phyloP scores from a whole-genome alignment of 2,329 filamentous ascomycete species.

The Fusarium chlamydosporum region DNA sequence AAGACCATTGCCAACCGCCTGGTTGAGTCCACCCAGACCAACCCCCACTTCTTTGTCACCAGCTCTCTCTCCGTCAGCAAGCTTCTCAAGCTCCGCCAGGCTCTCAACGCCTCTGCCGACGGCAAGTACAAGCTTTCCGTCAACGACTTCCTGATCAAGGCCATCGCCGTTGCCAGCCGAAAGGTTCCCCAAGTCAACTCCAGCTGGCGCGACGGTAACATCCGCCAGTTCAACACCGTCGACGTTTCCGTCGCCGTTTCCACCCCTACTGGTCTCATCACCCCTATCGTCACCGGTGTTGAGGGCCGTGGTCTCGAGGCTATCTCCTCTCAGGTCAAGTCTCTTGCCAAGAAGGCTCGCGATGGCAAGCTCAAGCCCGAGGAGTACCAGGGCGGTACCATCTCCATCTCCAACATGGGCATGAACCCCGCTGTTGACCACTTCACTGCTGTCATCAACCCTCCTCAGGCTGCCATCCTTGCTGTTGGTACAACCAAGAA shows the following conservation, averaged over 20 bases:
- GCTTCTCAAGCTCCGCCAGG: conserved; percentile 94
- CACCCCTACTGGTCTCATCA: conserved; percentile 94
- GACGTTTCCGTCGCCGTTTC: conserved; percentile 97
- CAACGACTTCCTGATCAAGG: conserved; percentile 99
- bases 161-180: conserved; percentile 86
- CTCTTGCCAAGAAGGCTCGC: conserved; percentile 94
- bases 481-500: conserved; percentile 96
- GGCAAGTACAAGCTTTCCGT: conserved; percentile 99
- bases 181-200: conserved; percentile 98
- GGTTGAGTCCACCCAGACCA: conserved; percentile 87
- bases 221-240: conserved; percentile 92
- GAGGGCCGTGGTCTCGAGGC: conserved; percentile 87
- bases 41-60: conserved; percentile 98
- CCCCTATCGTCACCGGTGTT: conserved; percentile 93
- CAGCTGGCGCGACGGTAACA: conserved; percentile 90
- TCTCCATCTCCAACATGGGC: conserved; percentile 99
- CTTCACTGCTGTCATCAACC: conserved; percentile 99
- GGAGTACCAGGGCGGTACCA: conserved; percentile 98
- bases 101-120: conserved; percentile 88
- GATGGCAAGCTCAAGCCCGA: conserved; percentile 99
- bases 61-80: conserved; percentile 92
- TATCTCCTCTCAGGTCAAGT: conserved; percentile 93
- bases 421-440: conserved; percentile 98
- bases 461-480: conserved; percentile 94
- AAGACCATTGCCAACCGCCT: conserved; percentile 97